Evolutionary conservation across 805 yeast species (phyloP).

Genomic region (Lachancea fermentati): DNA sequence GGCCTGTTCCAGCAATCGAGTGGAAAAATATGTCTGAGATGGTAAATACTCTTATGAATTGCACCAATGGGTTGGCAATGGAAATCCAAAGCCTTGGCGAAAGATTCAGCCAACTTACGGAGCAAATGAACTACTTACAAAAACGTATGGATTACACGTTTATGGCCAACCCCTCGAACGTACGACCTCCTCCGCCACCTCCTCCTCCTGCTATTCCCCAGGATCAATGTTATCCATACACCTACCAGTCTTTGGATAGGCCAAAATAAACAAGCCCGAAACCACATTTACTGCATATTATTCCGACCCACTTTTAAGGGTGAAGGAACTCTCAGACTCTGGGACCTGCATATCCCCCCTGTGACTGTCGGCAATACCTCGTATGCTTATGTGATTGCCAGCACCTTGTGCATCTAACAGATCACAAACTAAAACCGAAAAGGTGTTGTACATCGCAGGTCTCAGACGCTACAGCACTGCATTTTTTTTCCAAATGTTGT

Average conservation of each 20-base stretch:
- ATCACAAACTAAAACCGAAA: too few relatives aligned
- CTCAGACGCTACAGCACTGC: too few relatives aligned
- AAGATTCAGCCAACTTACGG: slow-evolving; percentile 2
- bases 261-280: not conserved
- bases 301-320: too few relatives aligned
- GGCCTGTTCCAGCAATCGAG: not conserved
- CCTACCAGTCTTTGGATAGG: not conserved
- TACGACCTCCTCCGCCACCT: not conserved
- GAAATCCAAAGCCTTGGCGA: slow-evolving; percentile 4
- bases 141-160: slow-evolving; percentile 2
- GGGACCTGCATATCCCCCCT: too few relatives aligned
- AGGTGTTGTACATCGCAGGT: too few relatives aligned
- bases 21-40: slow-evolving; percentile 1
- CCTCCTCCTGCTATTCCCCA: too few relatives aligned
- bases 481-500: too few relatives aligned
- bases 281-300: too few relatives aligned
- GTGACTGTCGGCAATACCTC: too few relatives aligned
- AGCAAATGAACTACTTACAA: slow-evolving; percentile 4
- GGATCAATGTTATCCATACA: not conserved
- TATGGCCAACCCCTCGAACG: not conserved
- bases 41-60: slow-evolving; percentile 3
- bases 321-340: too few relatives aligned
- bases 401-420: too few relatives aligned
- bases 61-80: slow-evolving; percentile 3
- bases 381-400: too few relatives aligned